A percentile compares a stretch with the other conserved stretches of the same genome.
phyloP scores from a whole-genome alignment of 306 rosid species.

The Alnus glutinosa region DNA sequence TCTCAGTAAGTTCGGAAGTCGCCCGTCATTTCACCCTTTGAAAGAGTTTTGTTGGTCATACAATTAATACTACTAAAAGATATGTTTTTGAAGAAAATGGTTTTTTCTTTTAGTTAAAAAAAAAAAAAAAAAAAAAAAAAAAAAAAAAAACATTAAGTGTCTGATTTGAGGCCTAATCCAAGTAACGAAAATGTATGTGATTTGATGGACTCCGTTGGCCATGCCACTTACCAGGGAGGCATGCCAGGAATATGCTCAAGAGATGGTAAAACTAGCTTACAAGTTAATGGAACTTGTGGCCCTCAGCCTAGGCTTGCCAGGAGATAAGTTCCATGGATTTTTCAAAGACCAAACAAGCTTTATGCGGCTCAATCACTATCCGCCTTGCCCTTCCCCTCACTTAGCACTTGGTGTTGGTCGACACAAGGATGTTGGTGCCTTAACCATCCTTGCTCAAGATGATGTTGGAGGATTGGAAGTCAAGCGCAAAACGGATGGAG shows the following conservation, averaged over 20 bases:
- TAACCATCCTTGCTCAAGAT: constrained; percentile 35
- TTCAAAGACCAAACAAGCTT: constrained; percentile 53
- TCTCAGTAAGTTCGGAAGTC: no score
- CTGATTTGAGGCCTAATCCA: no score
- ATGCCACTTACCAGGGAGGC: constrained; percentile 28
- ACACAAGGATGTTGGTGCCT: constrained; percentile 54
- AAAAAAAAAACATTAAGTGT: not conserved
- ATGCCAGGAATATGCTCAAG: constrained; percentile 45
- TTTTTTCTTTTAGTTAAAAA: no score
- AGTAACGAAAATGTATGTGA: no score
- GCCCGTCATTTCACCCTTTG: no score
- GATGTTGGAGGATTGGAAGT: constrained; percentile 55
- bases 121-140: no score
- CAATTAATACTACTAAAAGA: no score
- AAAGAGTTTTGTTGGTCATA: no score
- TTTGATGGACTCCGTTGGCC: no score
- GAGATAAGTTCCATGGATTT: not conserved
- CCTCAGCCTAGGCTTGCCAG: constrained; percentile 56
- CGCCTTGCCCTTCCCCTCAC: constrained; percentile 59
- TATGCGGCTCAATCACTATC: constrained; percentile 53
- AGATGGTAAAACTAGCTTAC: constrained; percentile 45
- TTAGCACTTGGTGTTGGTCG: constrained; percentile 64
- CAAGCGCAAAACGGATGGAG: constrained; percentile 51
- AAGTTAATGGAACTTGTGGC: constrained; percentile 59
- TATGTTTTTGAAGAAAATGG: no score